Evolutionary conservation across 2,329 filamentous ascomycete genomes (phyloP), one percentile per base, ranked within the genome.

Genomic region (Epichloe sylvatica): DNA sequence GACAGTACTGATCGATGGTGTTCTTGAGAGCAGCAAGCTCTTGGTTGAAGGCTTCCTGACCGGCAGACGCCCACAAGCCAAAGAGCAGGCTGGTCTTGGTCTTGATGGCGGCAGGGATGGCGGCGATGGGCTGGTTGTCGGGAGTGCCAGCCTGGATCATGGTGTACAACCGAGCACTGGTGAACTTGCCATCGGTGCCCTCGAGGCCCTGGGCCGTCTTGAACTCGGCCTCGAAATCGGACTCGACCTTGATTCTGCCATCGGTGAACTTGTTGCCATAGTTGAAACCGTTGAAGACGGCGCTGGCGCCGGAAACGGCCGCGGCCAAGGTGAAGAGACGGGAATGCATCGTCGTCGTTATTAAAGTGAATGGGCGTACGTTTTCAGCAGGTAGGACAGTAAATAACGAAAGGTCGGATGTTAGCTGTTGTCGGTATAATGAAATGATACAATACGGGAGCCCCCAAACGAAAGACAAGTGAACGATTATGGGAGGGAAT

Each of bases 21-120:
- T 72, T 68, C 64, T 77, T 77, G 45, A 95, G 74, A 13, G 88
- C 87, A 3, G 72, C 63, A 45, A 94, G 69, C 69, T 95, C 88
- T 62, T 87, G 85, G 63, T 75, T 68, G 64, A 94, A 81, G 21
- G 63, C 64, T 5, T 67, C 71, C 49, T 77, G 70, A 46, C 81
- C 82, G 39, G 73, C 84, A 0, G 86, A 91, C 9, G 80, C 79
- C 89, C 89, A 95, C 46, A 96, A 71, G 56, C 88, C 88, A 12
- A 95, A 78, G 11, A 96, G 76, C 25, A 96, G 76, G 41, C 76
- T 75, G 2, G 86, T 94, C 58, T 87, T 77, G 60, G 86, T 86
- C 57, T 75, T 77, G 66, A 94, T 88, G 59, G 88, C 89, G 41
- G 89, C 89, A 40, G 83, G 84, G 54, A 95, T 87, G 55, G 84